These are phyloP conservation scores for Acanthamoeba royreba DNA, from an alignment of 208 protist species.

Conservation along the genomic window DNA sequence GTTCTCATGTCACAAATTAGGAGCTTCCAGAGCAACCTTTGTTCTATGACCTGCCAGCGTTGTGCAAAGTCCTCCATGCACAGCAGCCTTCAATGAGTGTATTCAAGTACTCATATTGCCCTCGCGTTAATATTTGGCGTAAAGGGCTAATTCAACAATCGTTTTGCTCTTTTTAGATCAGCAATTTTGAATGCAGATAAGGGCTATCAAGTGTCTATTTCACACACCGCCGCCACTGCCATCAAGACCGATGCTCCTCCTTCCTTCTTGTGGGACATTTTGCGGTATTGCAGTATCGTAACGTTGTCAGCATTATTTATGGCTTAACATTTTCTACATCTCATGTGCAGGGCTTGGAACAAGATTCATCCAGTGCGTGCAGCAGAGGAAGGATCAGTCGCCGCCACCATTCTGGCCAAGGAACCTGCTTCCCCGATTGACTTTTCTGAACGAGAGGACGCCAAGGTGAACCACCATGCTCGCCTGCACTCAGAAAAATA, in stretches of 20 bases:
- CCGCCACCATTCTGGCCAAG: constrained; percentile 36
- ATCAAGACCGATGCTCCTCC: constrained; percentile 83
- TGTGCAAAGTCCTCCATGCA: constrained; percentile 58
- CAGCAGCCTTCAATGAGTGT: neutral
- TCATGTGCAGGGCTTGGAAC: neutral
- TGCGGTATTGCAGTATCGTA: neutral
- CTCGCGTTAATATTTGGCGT: neutral
- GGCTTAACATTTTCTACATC: neutral
- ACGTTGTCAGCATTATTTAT: too few relatives aligned
- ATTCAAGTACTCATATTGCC: neutral
- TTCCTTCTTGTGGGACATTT: constrained; percentile 17
- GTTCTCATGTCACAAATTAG: constrained; percentile 39
- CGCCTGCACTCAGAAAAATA: neutral
- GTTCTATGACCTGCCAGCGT: constrained; percentile 58
- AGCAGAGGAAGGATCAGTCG: neutral
- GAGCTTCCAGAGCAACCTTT: constrained; percentile 74
- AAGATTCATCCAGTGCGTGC: constrained; percentile 29
- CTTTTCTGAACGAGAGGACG: constrained; percentile 10
- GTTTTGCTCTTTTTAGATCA: constrained; percentile 53
- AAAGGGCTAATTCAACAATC: neutral
- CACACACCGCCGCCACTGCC: constrained; percentile 64
- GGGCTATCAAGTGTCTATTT: constrained; percentile 75
- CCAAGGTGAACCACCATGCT: neutral
- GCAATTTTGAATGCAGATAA: constrained; percentile 55
- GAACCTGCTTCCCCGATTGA: neutral